Evolutionary conservation across 2,329 filamentous ascomycete species (phyloP), one percentile per base, ranked within the genome.

Genomic region (Fusarium devonianum): DNA sequence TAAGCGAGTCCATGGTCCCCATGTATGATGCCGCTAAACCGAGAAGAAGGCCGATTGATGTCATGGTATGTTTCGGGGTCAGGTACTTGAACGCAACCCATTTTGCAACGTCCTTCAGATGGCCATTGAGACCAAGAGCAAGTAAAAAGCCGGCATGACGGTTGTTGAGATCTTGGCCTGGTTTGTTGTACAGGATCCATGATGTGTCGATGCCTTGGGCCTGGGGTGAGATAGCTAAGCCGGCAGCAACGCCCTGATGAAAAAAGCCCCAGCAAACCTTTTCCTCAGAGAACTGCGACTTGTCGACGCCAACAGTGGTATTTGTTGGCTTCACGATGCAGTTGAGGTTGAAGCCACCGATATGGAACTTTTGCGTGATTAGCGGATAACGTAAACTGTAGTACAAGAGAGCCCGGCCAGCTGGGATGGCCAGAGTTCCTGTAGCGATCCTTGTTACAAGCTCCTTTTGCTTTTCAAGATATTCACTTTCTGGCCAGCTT

Each of bases 21-120:
- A 97, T 80, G 68, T 96, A 96, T 1, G 94, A 97, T 18, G 90
- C 94, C 7, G 94, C 92, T 13, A 99, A 78, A 1, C 94, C 94
- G 1, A 99, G 79, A 3, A 99, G 79, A n/a, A 99, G 78, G 8
- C 94, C 94, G 44, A 99, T 93, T 1, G 94, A 97, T 17, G 94
- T 97, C 94, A 99, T 99, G 18, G 92, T 96, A 71, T 99, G 95
- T 67, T 99, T 99, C 2, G 94, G 93, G 0, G 94, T 99, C n/a
- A 99, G 78, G 63, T 99, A 99, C 68, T 97, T 97, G 81, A 97
- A 99, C 7, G 92, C 93, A 32, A 99, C 88, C 93, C 94, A 99
- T 75, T 97, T 97, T 3, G 94, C 94, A 19, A 99, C 83, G 7
- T 86, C 88, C 62, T 90, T 94, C n/a, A 99, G 77, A 73, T 99